phyloP scores from a whole-genome alignment of 2,329 filamentous ascomycete genomes.

The Ophiosphaerella narmari region DNA sequence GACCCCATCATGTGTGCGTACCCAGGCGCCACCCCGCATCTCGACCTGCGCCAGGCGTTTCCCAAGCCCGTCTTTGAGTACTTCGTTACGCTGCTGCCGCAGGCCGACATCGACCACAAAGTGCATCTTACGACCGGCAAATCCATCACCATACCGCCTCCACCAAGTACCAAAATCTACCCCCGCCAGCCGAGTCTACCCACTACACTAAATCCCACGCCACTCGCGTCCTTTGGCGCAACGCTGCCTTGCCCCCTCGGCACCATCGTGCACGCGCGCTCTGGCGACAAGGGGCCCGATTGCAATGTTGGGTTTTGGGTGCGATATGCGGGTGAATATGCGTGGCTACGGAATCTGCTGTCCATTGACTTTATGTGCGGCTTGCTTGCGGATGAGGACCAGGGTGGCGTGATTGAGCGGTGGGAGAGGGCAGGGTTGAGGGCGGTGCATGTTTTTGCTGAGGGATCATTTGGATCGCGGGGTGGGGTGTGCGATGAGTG shows the following conservation, averaged over 20 bases:
- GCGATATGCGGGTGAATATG: slow-evolving; percentile 36
- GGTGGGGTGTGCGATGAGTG: slow-evolving; percentile 29
- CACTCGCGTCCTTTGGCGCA: slow-evolving; percentile 26
- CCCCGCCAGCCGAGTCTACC: slow-evolving; percentile 42
- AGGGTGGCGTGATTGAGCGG: slow-evolving; percentile 24
- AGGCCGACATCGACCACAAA: slow-evolving; percentile 27
- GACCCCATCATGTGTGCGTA: slow-evolving; percentile 53
- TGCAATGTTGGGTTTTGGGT: slow-evolving; percentile 47
- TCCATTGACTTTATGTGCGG: slow-evolving; percentile 30
- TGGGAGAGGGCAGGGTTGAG: slow-evolving; percentile 29
- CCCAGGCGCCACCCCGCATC: slow-evolving; percentile 49
- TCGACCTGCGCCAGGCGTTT: slow-evolving; percentile 47
- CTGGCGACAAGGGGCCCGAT: slow-evolving; percentile 46
- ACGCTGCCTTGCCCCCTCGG: slow-evolving; percentile 47
- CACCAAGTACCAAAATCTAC: slow-evolving; percentile 36
- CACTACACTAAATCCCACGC: not conserved
- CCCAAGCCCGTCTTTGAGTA: slow-evolving; percentile 50
- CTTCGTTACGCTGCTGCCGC: slow-evolving; percentile 45
- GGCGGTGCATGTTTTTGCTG: slow-evolving; percentile 32
- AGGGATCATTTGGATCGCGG: slow-evolving; percentile 33
- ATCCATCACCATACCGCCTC: slow-evolving; percentile 39
- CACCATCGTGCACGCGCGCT: slow-evolving; percentile 51
- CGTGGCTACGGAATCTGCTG: slow-evolving; percentile 38
- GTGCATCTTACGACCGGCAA: slow-evolving; percentile 36
- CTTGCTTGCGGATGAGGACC: slow-evolving; percentile 36